Percentiles rank a stretch among this genome's conserved stretches.
These are phyloP conservation scores for Colletotrichum graminicola DNA, from an alignment of 2,329 filamentous ascomycete species.

Conservation along the genomic window DNA sequence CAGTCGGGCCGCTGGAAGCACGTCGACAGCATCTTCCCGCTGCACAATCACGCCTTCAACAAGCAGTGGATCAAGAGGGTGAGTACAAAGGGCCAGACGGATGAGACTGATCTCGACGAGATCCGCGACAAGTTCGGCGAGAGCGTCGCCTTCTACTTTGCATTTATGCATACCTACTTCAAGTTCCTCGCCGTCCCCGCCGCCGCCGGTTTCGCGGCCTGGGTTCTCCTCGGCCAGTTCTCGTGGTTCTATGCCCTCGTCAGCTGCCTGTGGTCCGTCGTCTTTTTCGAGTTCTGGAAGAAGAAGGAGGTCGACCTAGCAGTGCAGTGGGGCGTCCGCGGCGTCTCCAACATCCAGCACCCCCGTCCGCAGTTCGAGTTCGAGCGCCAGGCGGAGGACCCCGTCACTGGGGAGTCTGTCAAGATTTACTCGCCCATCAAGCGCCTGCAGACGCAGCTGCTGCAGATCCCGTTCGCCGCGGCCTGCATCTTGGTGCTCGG, in stretches of 20 bases:
- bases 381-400: constrained; percentile 82
- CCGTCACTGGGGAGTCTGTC: constrained; percentile 83
- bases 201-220: constrained; percentile 79
- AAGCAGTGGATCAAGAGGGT: constrained; percentile 80
- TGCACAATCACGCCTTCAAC: constrained; percentile 84
- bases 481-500: constrained; percentile 80
- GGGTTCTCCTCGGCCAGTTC: constrained; percentile 87
- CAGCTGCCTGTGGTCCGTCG: constrained; percentile 86
- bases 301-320: constrained; percentile 89
- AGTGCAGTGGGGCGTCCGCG: constrained; percentile 88
- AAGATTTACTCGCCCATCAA: constrained; percentile 82
- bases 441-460: constrained; percentile 79
- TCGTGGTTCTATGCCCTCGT: constrained; percentile 83
- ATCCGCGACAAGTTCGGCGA: constrained; percentile 85
- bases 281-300: constrained; percentile 97
- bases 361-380: constrained; percentile 83
- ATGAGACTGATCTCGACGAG: constrained; percentile 74
- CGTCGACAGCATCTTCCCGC: constrained; percentile 80
- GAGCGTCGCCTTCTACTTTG: constrained; percentile 93
- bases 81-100: constrained; percentile 77
- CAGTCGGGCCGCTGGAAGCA: constrained; percentile 77
- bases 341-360: constrained; percentile 84
- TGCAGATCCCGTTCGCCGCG: constrained; percentile 88
- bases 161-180: constrained; percentile 93
- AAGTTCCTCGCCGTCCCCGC: constrained; percentile 86